A percentile compares a stretch with the other conserved stretches of the same genome.
Evolutionary conservation across 805 yeast genomes (phyloP).

Genomic region (Candida methanosorbosa): DNA sequence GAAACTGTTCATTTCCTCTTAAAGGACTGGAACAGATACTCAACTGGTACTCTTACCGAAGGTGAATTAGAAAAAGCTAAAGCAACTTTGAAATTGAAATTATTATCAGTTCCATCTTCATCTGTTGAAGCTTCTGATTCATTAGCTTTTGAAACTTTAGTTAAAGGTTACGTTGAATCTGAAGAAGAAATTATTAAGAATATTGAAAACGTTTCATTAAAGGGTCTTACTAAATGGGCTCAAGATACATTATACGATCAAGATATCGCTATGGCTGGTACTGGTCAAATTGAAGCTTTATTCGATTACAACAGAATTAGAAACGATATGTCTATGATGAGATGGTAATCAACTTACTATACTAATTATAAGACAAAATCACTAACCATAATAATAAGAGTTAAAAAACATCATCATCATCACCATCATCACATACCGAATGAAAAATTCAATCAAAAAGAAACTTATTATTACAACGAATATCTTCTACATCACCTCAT

Average conservation of each 20-base stretch:
- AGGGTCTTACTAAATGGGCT: conserved; percentile 67
- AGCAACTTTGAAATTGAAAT: conserved; percentile 55
- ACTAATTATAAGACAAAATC: too few relatives aligned
- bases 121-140: conserved; percentile 43
- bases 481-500: too few relatives aligned
- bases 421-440: too few relatives aligned
- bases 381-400: too few relatives aligned
- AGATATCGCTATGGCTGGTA: conserved; percentile 75
- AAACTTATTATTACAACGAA: too few relatives aligned
- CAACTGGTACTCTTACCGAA: conserved; percentile 59
- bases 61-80: conserved; percentile 76
- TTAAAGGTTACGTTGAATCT: conserved; percentile 54
- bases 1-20: conserved; percentile 74
- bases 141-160: conserved; percentile 52
- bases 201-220: conserved; percentile 55
- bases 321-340: conserved; percentile 84
- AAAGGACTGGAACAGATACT: conserved; percentile 83
- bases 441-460: too few relatives aligned
- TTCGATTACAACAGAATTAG: conserved; percentile 80
- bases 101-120: conserved; percentile 38
- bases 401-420: too few relatives aligned
- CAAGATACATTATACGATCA: conserved; percentile 70
- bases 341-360: conserved; percentile 50
- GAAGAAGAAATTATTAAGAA: conserved; percentile 48
- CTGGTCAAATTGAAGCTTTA: conserved; percentile 80